Base-by-base conservation (phyloP, 257 asterid genomes). In the Cordia subcordata region DNA sequence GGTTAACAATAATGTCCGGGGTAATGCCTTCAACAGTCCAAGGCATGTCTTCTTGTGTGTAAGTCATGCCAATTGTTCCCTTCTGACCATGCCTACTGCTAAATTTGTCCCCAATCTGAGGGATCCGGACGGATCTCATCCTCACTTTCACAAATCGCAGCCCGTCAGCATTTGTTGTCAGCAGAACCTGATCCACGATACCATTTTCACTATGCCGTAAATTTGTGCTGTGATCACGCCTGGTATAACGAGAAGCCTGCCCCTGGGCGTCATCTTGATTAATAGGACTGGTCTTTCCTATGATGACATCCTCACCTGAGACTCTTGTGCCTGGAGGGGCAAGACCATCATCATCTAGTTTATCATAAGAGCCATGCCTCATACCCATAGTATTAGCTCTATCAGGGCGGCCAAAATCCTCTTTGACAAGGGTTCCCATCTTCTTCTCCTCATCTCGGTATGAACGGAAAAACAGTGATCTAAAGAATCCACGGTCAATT, bases 31-130 rank as follows among this genome's bases (percentile, higher is more conserved):
- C 99, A 49, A 71, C 72, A 49, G 96, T 92, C 85, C 90, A 92
- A 8, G 96, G 99, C 99, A 92, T 92, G 84, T 92, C 99, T 74
- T 92, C 99, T 68, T 92, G 99, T 4, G 99, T 92, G 64, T 84
- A 92, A 3, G 96, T 88, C 96, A 88, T 92, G 21, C 99, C 96
- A 33, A 92, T 90, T 0, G 99, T 88, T 49, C 96, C 99, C 71
- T 92, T 92, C 82, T 92, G 99, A 33, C 96, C 99, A 23, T 88
- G 99, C 62, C 99, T 66, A 75, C 96, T 88, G 57, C 99, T 92
- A 78, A 92, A 88, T 58, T 88, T 92, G 76, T 92, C 96, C 13
- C 99, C 99, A 57, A 92, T 92, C 77, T 92, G 99, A 56, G 99
- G 99, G 55, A 92, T 81, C 42, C 96, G 79, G 13, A 92, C 90